Evolutionary conservation across 2,329 filamentous ascomycete genomes (phyloP).

Genomic region (Pyrenophora tritici-repentis): DNA sequence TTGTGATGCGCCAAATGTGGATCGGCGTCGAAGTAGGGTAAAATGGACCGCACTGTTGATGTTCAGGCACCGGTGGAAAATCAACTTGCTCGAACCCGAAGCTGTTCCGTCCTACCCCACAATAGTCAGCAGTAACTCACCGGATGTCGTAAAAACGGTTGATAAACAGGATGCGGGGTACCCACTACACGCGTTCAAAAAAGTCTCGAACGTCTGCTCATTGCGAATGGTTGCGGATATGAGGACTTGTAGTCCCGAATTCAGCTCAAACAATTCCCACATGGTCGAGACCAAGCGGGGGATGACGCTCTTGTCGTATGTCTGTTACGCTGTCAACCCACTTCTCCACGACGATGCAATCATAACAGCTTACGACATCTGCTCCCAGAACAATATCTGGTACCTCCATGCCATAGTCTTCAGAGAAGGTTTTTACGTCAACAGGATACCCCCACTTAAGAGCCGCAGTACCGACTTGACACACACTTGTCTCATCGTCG

Average conservation of each 20-base stretch:
- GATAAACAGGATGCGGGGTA: conserved; percentile 41
- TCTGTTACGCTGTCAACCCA: conserved; percentile 51
- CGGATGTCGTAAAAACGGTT: conserved; percentile 23
- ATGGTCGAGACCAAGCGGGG: conserved; percentile 69
- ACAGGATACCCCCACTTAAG: conserved; percentile 69
- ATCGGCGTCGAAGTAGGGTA: conserved; percentile 66
- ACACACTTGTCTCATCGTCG: conserved; percentile 28
- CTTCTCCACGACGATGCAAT: conserved; percentile 11
- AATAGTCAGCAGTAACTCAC: conserved; percentile 42
- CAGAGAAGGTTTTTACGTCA: conserved; percentile 62
- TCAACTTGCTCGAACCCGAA: conserved; percentile 41
- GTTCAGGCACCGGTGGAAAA: conserved; percentile 38
- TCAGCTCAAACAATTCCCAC: conserved; percentile 63
- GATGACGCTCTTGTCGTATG: conserved; percentile 70
- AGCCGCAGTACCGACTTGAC: conserved; percentile 56
- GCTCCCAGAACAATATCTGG: conserved; percentile 73
- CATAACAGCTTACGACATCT: conserved; percentile 62
- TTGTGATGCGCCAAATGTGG: conserved; percentile 57
- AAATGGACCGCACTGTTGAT: conserved; percentile 65
- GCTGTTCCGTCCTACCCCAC: conserved; percentile 48
- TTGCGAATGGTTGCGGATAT: conserved; percentile 76
- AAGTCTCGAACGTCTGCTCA: conserved; percentile 67
- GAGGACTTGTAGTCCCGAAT: conserved; percentile 62
- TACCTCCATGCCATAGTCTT: conserved; percentile 53
- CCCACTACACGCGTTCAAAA: conserved; percentile 63